Evolutionary conservation across 768 basidiomycete species (phyloP).

Genomic region (Leccinellum albellum): DNA sequence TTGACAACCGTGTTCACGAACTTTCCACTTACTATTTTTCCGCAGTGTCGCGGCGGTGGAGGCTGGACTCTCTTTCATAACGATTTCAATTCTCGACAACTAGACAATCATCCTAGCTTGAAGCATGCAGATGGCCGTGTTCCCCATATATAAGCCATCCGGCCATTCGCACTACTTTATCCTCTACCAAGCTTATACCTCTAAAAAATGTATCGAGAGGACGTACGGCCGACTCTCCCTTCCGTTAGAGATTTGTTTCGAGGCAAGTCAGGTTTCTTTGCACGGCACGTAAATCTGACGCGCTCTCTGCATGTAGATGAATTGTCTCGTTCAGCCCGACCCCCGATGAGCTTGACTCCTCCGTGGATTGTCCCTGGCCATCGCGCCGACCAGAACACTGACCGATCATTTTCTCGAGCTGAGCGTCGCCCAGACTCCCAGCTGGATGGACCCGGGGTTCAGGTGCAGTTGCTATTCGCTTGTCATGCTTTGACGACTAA

Average conservation of each 20-base stretch:
- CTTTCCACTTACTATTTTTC: constrained; percentile 16
- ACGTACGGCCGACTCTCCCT: constrained; percentile 57
- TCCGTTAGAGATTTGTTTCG: constrained; percentile 68
- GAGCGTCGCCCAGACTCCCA: constrained; percentile 24
- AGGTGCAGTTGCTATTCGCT: constrained; percentile 19
- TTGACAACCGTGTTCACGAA: constrained; percentile 28
- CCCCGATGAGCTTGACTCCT: constrained; percentile 37
- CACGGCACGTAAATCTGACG: constrained; percentile 1
- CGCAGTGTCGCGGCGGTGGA: constrained; percentile 19
- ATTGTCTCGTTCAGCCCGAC: constrained; percentile 39
- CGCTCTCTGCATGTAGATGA: constrained; percentile 37
- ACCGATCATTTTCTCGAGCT: constrained; percentile 24
- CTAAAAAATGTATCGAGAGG: constrained; percentile 24
- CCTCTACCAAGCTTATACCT: constrained; percentile 16
- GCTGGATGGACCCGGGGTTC: constrained; percentile 29
- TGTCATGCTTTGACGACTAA: constrained; percentile 1
- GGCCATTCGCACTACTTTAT: background rate
- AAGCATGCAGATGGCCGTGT: constrained; percentile 22
- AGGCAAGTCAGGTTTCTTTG: constrained; percentile 36
- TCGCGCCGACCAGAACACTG: constrained; percentile 27
- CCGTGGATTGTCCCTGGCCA: constrained; percentile 45
- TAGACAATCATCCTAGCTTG: constrained; percentile 26
- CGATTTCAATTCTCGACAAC: constrained; percentile 11
- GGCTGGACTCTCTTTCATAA: constrained; percentile 28
- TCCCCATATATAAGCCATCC: constrained; percentile 25